Percentiles rank a stretch among this genome's conserved stretches.
Evolutionary conservation across 1,284 basidiomycete species (phyloP).

Genomic region (Pascua sp.): DNA sequence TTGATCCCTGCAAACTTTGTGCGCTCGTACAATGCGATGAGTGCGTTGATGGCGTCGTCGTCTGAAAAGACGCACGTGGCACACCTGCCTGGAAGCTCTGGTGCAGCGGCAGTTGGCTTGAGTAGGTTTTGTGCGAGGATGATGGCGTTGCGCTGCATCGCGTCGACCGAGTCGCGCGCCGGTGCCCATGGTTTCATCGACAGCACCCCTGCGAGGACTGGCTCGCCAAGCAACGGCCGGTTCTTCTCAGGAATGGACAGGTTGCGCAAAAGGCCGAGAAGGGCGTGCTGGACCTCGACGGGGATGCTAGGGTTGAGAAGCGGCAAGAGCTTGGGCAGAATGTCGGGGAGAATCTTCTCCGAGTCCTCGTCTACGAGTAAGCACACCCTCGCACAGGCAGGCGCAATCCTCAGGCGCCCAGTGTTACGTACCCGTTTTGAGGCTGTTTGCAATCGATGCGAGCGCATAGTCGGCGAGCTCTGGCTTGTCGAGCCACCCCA

Average conservation of each 20-base stretch:
- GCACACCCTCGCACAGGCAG: no score
- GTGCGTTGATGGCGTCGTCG: conserved; percentile 1
- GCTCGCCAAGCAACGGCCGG: conserved; percentile 1
- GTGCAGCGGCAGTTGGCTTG: not conserved
- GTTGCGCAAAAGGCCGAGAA: conserved; percentile 9
- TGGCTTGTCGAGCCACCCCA: conserved; percentile 3
- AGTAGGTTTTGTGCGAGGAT: not conserved
- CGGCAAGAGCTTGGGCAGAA: not conserved
- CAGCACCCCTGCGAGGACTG: not conserved
- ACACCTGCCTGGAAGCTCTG: not conserved
- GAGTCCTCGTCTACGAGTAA: no score
- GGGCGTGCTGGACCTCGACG: not conserved
- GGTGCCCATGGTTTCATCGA: not conserved
- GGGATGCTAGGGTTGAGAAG: not conserved
- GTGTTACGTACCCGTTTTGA: not conserved
- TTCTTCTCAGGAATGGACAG: conserved; percentile 3
- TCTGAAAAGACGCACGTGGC: conserved; percentile 1
- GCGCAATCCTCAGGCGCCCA: not conserved
- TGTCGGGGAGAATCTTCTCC: not conserved
- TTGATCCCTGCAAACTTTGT: not conserved
- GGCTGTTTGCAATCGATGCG: not conserved
- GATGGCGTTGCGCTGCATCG: conserved; percentile 5
- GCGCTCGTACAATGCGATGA: not conserved
- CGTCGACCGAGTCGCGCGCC: not conserved
- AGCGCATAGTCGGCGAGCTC: not conserved